Conservation (phyloP, 106 monocot genomes). For the Posidonia australis region DNA sequence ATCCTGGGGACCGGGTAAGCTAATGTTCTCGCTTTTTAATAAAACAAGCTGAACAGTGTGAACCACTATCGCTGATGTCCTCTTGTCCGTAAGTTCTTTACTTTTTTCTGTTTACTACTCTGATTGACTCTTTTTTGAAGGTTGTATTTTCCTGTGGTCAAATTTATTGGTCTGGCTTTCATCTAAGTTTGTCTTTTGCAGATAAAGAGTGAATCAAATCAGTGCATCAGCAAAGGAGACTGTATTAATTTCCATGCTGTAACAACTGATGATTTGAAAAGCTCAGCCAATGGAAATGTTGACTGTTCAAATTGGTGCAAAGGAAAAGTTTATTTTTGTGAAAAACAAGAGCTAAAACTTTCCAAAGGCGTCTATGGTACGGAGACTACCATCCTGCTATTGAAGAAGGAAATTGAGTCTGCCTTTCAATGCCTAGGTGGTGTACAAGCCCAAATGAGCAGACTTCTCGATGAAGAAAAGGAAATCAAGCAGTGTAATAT, state of each 20-base stretch:
- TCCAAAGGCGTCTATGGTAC: conserved; percentile 12
- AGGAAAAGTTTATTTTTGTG: background rate
- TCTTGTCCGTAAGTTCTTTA: conserved; percentile 26
- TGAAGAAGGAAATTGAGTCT: conserved; percentile 43
- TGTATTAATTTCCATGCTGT: conserved; percentile 1
- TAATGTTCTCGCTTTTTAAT: conserved; percentile 40
- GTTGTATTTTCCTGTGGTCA: background rate
- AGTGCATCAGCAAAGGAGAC: background rate
- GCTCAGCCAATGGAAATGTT: background rate
- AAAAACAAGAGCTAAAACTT: background rate
- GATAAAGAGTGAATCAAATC: conserved; percentile 12
- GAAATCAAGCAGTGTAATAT: conserved; percentile 25
- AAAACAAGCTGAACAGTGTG: conserved; percentile 29
- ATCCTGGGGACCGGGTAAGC: conserved; percentile 40
- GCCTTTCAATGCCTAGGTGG: conserved; percentile 32
- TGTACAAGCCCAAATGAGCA: conserved; percentile 41
- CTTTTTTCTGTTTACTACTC: background rate
- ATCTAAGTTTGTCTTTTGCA: conserved; percentile 10
- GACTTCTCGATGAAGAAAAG: conserved; percentile 39
- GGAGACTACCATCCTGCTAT: conserved; percentile 22
- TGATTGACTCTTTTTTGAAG: background rate
- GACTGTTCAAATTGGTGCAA: background rate
- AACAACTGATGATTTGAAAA: background rate
- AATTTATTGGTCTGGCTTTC: background rate
- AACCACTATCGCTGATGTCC: conserved; percentile 24